Conservation (phyloP, 176 grass and related monocot species). For the Aechmea fasciata region DNA sequence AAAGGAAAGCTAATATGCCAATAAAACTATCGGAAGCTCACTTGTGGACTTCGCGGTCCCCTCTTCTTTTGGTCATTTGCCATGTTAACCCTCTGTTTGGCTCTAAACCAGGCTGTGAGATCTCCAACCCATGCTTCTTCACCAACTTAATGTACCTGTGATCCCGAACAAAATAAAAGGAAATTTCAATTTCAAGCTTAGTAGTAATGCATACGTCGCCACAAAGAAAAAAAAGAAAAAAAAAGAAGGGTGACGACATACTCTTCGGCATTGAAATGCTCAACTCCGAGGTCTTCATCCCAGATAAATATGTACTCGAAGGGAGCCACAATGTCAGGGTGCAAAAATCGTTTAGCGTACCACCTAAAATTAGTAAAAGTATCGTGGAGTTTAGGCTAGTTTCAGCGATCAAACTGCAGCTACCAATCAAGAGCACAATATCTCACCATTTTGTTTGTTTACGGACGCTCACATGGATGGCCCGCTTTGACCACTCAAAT, state of each 20-base stretch:
- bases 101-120: conserved; percentile 90
- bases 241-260: conserved; percentile 26
- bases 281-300: conserved; percentile 91
- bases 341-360: conserved; percentile 92
- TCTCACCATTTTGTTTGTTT: conserved; percentile 45
- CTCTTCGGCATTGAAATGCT: conserved; percentile 88
- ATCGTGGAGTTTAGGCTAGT: conserved; percentile 13
- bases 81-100: conserved; percentile 68
- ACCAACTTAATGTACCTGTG: conserved; percentile 75
- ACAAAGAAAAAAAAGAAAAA: not conserved
- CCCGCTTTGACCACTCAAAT: conserved; percentile 38
- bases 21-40: conserved; percentile 31
- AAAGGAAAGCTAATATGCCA: not conserved
- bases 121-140: conserved; percentile 77
- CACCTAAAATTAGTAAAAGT: conserved; percentile 40
- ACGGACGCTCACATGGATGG: conserved; percentile 27
- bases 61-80: conserved; percentile 97
- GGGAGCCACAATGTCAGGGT: conserved; percentile 81
- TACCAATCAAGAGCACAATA: conserved; percentile 9
- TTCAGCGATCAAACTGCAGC: not conserved
- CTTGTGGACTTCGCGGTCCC: conserved; percentile 73
- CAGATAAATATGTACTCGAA: conserved; percentile 91
- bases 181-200: too few relatives aligned
- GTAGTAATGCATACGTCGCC: too few relatives aligned
- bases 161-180: not conserved